Percentiles rank a stretch among this genome's conserved stretches.
Conservation (phyloP, 768 basidiomycete genomes). For the Exsudoporus frostii region DNA sequence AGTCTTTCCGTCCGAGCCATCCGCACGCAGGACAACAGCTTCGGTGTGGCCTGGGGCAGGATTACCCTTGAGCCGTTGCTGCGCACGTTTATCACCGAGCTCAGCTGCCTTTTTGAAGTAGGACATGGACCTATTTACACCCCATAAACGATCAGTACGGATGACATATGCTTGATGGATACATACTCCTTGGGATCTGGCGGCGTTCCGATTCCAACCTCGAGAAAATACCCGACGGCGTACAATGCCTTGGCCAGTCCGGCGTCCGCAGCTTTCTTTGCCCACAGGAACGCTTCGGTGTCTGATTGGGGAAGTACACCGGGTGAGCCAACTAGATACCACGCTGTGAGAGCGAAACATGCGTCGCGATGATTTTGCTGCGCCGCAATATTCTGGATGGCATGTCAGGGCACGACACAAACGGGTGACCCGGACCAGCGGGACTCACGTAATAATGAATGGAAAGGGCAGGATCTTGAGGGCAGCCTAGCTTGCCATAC, state of each 20-base stretch:
- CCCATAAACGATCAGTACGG: not conserved
- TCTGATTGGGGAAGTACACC: constrained; percentile 98
- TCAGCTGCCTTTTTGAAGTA: constrained; percentile 93
- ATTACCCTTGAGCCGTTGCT: constrained; percentile 71
- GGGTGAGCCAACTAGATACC: constrained; percentile 98
- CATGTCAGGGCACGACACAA: constrained; percentile 13
- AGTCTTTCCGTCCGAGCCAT: constrained; percentile 48
- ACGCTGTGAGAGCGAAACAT: constrained; percentile 96
- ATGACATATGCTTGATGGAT: constrained; percentile 4
- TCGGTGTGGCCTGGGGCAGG: constrained; percentile 59
- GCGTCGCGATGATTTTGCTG: constrained; percentile 97
- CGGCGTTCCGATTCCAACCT: constrained; percentile 86
- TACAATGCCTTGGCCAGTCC: constrained; percentile 97
- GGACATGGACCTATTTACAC: constrained; percentile 50
- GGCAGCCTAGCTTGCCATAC: constrained; percentile 98
- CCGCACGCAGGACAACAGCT: constrained; percentile 55
- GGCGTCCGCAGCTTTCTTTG: constrained; percentile 89
- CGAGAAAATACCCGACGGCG: constrained; percentile 95
- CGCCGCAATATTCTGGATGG: constrained; percentile 88
- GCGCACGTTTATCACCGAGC: constrained; percentile 89
- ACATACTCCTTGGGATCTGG: constrained; percentile 66
- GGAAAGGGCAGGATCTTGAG: constrained; percentile 92
- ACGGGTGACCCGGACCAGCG: not conserved
- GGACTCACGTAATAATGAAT: constrained; percentile 97
- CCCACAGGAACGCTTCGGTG: constrained; percentile 97